phyloP scores from a whole-genome alignment of 306 rosid genomes.

The Echinosophora koreensis region DNA sequence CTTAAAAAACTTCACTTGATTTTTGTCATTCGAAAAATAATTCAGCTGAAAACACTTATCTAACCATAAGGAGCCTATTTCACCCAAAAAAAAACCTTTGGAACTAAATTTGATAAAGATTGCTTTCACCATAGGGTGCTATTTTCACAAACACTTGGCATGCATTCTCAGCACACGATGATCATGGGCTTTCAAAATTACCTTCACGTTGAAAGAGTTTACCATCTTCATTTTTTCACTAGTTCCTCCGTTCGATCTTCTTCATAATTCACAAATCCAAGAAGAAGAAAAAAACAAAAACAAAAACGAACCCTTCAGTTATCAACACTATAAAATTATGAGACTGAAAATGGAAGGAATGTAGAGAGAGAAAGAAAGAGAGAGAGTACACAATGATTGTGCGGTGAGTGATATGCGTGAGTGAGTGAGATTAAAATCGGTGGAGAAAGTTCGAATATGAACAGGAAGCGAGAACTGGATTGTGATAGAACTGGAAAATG shows the following conservation, averaged over 20 bases:
- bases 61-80: constrained; percentile 18
- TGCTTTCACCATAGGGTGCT: not conserved
- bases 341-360: constrained; percentile 9
- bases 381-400: too few species aligned
- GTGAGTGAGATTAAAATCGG: too few species aligned
- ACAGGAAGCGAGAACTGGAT: too few species aligned
- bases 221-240: constrained; percentile 50
- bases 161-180: not conserved
- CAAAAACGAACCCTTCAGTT: not conserved
- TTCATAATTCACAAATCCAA: not conserved
- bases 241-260: constrained; percentile 14
- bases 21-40: not conserved
- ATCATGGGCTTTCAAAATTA: not conserved
- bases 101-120: not conserved
- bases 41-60: not conserved
- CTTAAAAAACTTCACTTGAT: too few species aligned
- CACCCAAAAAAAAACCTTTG: not conserved
- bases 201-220: constrained; percentile 54
- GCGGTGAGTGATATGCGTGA: too few species aligned
- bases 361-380: too few species aligned
- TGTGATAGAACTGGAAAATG: too few species aligned
- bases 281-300: too few species aligned
- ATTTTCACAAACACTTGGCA: constrained; percentile 48
- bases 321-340: constrained; percentile 11
- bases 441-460: too few species aligned